Evolutionary conservation across 805 yeast species (phyloP).

Genomic region (Cephaloascus albidus): DNA sequence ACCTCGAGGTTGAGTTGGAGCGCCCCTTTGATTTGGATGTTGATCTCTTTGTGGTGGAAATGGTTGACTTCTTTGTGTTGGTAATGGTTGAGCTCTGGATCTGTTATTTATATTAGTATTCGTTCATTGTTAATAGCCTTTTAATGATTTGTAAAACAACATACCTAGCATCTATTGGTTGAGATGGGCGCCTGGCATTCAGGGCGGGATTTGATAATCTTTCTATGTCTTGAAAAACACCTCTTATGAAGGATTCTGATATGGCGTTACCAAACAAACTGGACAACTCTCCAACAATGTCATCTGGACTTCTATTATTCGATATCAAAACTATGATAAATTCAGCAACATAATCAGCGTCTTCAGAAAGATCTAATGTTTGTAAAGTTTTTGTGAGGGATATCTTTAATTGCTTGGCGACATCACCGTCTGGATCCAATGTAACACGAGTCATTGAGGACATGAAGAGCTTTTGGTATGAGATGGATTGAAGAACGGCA

Average conservation of each 20-base stretch:
- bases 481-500: too few species aligned
- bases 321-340: constrained; percentile 63
- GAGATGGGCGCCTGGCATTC: constrained; percentile 4
- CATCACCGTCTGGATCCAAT: constrained; percentile 10
- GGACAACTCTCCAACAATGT: constrained; percentile 51
- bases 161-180: too few species aligned
- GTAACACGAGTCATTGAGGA: constrained; percentile 3
- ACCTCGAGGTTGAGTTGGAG: constrained; percentile 1
- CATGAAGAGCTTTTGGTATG: constrained; percentile 11
- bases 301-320: constrained; percentile 53
- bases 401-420: constrained; percentile 31
- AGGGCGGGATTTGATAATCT: constrained; percentile 16
- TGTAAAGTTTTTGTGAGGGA: constrained; percentile 30
- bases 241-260: constrained; percentile 45
- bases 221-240: constrained; percentile 48
- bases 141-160: too few species aligned
- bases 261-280: constrained; percentile 54
- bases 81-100: constrained; percentile 4
- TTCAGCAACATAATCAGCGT: constrained; percentile 59
- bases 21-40: not conserved
- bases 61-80: constrained; percentile 1
- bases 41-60: constrained; percentile 1
- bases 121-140: too few species aligned
- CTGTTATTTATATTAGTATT: too few species aligned
- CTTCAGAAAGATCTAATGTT: constrained; percentile 35